Percentiles rank a stretch among this genome's conserved stretches.
phyloP scores from a whole-genome alignment of 2,329 filamentous ascomycete species.

The Alternaria triticina region DNA sequence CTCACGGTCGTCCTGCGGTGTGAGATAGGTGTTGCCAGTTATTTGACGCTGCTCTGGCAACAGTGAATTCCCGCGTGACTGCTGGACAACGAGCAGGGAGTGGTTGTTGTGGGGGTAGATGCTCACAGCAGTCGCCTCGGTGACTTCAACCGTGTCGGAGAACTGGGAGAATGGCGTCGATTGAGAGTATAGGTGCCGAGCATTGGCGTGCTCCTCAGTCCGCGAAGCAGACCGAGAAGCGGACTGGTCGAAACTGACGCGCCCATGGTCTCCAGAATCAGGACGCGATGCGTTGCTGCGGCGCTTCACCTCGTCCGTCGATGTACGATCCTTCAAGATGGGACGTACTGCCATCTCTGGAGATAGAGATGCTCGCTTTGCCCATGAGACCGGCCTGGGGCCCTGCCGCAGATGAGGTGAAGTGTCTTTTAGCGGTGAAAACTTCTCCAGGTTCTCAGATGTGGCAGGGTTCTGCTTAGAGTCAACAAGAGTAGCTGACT shows the following conservation, averaged over 20 bases:
- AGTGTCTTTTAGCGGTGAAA: slow-evolving; percentile 24
- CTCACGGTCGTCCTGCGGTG: slow-evolving; percentile 23
- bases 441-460: slow-evolving; percentile 13
- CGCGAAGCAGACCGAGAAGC: slow-evolving; percentile 47
- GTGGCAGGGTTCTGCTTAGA: slow-evolving; percentile 17
- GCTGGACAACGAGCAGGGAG: slow-evolving; percentile 69
- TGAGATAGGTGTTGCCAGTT: slow-evolving; percentile 19
- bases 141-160: slow-evolving; percentile 63
- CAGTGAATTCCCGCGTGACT: slow-evolving; percentile 44
- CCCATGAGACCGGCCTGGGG: slow-evolving; percentile 38
- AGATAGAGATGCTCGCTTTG: slow-evolving; percentile 34
- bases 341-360: slow-evolving; percentile 30
- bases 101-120: slow-evolving; percentile 69
- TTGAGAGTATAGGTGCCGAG: slow-evolving; percentile 56
- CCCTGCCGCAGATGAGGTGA: slow-evolving; percentile 30
- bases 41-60: slow-evolving; percentile 24
- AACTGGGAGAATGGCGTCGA: slow-evolving; percentile 58
- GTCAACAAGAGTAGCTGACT: slow-evolving; percentile 13
- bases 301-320: slow-evolving; percentile 38
- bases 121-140: slow-evolving; percentile 65
- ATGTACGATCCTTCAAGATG: slow-evolving; percentile 31
- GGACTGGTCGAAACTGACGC: slow-evolving; percentile 47
- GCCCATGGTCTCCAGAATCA: slow-evolving; percentile 39
- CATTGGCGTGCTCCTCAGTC: slow-evolving; percentile 48
- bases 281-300: slow-evolving; percentile 42